A percentile compares a stretch with the other conserved stretches of the same genome.
Conservation (phyloP, 73 alveolate genomes). For the Tetrahymena elliotti region DNA sequence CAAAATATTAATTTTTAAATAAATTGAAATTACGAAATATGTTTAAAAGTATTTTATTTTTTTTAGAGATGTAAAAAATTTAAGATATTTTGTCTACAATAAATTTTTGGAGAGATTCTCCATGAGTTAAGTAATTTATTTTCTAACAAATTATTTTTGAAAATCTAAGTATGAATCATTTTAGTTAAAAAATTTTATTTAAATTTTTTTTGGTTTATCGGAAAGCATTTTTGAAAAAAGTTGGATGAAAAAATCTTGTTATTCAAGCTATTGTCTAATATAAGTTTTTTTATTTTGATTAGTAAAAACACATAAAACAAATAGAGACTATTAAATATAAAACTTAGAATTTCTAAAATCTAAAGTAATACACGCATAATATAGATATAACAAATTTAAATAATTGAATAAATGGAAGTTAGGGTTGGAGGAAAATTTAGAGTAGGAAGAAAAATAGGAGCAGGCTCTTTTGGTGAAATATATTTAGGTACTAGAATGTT, state of each 20-base stretch:
- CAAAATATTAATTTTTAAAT: not conserved
- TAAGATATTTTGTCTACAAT: too few relatives aligned
- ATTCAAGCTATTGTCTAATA: not conserved
- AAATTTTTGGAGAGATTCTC: too few relatives aligned
- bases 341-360: not conserved
- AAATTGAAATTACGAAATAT: too few relatives aligned
- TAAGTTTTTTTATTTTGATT: not conserved
- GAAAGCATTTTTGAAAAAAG: too few relatives aligned
- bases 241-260: not conserved
- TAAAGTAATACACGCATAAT: not conserved
- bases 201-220: too few relatives aligned
- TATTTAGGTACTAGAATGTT: not conserved
- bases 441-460: conserved; percentile 18
- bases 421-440: conserved; percentile 13
- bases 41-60: not conserved
- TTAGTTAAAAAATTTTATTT: too few relatives aligned
- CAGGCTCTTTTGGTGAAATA: conserved; percentile 41
- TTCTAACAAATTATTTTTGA: too few relatives aligned
- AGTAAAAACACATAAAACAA: not conserved
- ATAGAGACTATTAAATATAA: not conserved
- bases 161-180: too few relatives aligned
- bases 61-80: too few relatives aligned
- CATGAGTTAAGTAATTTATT: too few relatives aligned
- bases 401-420: not conserved
- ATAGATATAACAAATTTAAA: too few relatives aligned